Evolutionary conservation across 208 protist genomes (phyloP), one percentile per base, ranked within the genome.

Genomic region (Trypanosoma brucei): DNA sequence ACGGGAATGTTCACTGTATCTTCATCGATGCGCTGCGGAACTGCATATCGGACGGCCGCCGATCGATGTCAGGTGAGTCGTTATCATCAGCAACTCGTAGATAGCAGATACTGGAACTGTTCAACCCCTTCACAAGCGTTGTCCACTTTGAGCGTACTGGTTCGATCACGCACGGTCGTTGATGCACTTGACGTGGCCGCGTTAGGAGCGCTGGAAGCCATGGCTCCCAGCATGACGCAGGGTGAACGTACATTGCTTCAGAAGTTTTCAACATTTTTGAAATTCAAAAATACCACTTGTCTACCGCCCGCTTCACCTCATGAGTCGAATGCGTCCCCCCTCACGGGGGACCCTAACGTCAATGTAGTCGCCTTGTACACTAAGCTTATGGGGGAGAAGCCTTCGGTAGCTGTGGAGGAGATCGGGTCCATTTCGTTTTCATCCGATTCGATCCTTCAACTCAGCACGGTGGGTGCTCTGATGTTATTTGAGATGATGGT

Each of bases 121-220:
- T 74, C 83, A n/a, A 79, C 75, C 6, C 83, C 83, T n/a, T 90
- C 83, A 8, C 65, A 75, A 22, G 70, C 83, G 4, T 65, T 90
- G 13, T 65, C 77, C 2, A 77, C 85, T 14, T 66, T 90, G 45
- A 72, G 65, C 37, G 71, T 86, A 31, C 60, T 90, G 31, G 53
- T 73, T 7, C 68, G 79, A 42, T 86, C 83, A 7, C 79, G 79
- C 30, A 79, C 82, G 3, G 44, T 86, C 1, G 53, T 90, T 5
- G 75, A 82, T n/a, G 73, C 70, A 3, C 59, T 90, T n/a, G 79
- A 86, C 37, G 49, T 61, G 8, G 72, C 75, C 3, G 76, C 78
- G 0, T 69, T 60, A 37, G 66, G 48, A 31, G 71, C 83, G 11
- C 62, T 90, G 13, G 50, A 45, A 50, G 75, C 59, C 36, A 80